Base-by-base conservation (phyloP, 306 rosid species). In the Delonix regia region DNA sequence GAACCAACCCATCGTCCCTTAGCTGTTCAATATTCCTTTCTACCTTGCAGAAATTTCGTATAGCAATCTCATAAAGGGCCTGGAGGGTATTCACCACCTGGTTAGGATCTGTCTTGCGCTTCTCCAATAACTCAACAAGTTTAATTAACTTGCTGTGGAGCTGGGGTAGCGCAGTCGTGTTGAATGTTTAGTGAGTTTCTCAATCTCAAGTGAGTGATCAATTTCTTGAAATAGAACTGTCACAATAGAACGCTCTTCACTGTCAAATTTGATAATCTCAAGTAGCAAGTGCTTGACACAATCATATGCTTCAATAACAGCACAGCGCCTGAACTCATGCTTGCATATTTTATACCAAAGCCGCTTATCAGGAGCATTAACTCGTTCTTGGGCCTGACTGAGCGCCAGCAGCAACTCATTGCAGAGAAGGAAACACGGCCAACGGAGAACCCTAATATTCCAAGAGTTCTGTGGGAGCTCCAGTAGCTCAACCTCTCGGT, bases 391-490 rank as follows among this genome's bases (percentile, higher is more conserved):
- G 81, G 93, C 98, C 86, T 94, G 94, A 78, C 98, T 92, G 72
- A 94, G 98, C 5, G 98, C 97, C 82, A 94, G 89, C 80, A 92
- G 80, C 56, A 94, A 87, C 87, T 94, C 98, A 55, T 94, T 94
- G 94, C 98, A 94, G 81, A 94, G 92, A 77, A 94, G 97, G 71
- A 94, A 92, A 79, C 94, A 89, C 33, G 98, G 97, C 98, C 98
- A 94, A 55, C 97, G 97, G 71, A 94, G 86, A 59, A 94, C 99
- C 86, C 91, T 85, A 79, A 92, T 91, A 85, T 87, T 87, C 98
- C 99, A 92, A 74, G 99, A 89, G 83, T 89, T 89, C 73, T 74
- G 94, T 18, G 98, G 96, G 78, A 95, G 73, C 88, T 95, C 98
- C 85, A 95, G 75, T 77, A 95, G 86, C 88, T 95, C 99, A 45